These are phyloP conservation scores for Ceratocystis smalleyi DNA, from an alignment of 2,329 filamentous ascomycete species.

Conservation along the genomic window DNA sequence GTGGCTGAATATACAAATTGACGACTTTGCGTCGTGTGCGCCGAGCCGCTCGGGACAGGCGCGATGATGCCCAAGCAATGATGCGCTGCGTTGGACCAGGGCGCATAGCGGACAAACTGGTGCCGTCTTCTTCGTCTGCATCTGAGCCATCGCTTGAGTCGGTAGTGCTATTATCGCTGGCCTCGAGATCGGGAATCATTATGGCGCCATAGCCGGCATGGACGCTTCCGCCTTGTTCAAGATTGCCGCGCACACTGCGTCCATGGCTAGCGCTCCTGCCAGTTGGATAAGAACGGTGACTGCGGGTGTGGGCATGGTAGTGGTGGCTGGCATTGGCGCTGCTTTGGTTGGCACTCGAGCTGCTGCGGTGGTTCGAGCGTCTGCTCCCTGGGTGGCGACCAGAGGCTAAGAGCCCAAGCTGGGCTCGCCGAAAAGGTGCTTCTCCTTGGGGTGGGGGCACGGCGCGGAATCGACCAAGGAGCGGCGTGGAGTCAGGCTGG, in stretches of 20 bases:
- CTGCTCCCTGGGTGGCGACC: constrained; percentile 12
- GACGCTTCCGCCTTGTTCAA: constrained; percentile 31
- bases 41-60: constrained; percentile 19
- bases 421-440: constrained; percentile 13
- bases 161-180: constrained; percentile 21
- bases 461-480: constrained; percentile 50
- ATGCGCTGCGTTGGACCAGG: neutral
- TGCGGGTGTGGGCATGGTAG: constrained; percentile 14
- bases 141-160: constrained; percentile 21
- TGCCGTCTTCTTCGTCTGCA: constrained; percentile 16
- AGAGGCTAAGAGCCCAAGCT: constrained; percentile 13
- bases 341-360: constrained; percentile 16
- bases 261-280: constrained; percentile 26
- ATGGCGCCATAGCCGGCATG: constrained; percentile 42
- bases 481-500: constrained; percentile 40
- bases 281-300: constrained; percentile 24
- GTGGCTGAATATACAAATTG: constrained; percentile 46
- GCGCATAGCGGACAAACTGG: neutral
- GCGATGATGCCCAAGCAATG: constrained; percentile 17
- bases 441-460: constrained; percentile 31
- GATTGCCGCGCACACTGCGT: constrained; percentile 15
- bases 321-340: constrained; percentile 17
- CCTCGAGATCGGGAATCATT: constrained; percentile 29
- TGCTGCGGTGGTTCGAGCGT: neutral
- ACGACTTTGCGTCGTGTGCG: constrained; percentile 24